Percentiles rank a stretch among this genome's conserved stretches.
These are phyloP conservation scores for Albatrellus sp. DNA, from an alignment of 1,284 basidiomycete genomes.

Conservation along the genomic window DNA sequence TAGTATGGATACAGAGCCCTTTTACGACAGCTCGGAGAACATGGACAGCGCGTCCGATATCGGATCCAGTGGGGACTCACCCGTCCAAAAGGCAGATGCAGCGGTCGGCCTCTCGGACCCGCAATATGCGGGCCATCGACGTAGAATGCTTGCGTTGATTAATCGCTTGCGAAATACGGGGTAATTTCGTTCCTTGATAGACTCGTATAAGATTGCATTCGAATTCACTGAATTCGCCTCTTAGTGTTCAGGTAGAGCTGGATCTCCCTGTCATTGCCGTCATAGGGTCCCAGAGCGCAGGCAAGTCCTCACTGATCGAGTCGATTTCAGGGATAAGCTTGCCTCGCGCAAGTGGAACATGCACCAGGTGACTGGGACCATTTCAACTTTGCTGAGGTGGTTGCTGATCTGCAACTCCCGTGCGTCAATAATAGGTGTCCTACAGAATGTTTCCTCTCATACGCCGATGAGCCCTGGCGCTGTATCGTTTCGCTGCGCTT, in stretches of 20 bases:
- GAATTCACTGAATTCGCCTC: not conserved
- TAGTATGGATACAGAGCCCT: too few relatives aligned
- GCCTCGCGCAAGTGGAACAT: conserved; percentile 49
- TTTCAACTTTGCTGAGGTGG: too few relatives aligned
- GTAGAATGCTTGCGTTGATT: conserved; percentile 34
- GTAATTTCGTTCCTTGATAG: conserved; percentile 16
- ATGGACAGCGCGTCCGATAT: too few relatives aligned
- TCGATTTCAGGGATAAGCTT: conserved; percentile 56
- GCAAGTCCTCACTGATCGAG: conserved; percentile 62
- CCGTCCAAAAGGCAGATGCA: too few relatives aligned
- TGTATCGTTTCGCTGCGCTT: conserved; percentile 44
- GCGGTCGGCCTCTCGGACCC: too few relatives aligned
- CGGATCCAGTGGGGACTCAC: too few relatives aligned
- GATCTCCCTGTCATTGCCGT: conserved; percentile 61
- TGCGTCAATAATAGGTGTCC: conserved; percentile 35
- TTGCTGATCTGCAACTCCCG: not conserved
- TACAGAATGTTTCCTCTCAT: conserved; percentile 47
- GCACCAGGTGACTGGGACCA: conserved; percentile 34
- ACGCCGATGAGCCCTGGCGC: conserved; percentile 34
- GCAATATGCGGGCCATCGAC: too few relatives aligned
- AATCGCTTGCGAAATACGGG: conserved; percentile 46
- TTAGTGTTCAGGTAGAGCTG: conserved; percentile 50
- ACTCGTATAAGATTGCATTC: not conserved
- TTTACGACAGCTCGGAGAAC: too few relatives aligned
- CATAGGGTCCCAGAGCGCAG: conserved; percentile 17